Base-by-base conservation (phyloP, 2,329 filamentous ascomycete species). In the Teratosphaeria viscida region DNA sequence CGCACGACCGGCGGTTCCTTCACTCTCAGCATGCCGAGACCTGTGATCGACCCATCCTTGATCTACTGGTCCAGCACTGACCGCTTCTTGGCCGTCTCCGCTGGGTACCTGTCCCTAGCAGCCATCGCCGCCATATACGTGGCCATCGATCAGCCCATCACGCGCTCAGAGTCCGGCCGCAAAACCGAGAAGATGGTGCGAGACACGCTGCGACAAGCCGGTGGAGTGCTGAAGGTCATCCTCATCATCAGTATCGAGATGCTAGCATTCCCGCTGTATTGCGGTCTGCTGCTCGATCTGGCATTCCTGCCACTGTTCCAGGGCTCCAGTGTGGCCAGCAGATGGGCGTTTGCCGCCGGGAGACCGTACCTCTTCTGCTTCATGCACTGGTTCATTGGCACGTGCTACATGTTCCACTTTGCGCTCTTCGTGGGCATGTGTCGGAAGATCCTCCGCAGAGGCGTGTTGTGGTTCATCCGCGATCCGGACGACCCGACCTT, bases 381-480 rank as follows among this genome's bases (percentile, higher is more conserved):
- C 72, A 88, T 97, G 57, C 94, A 99, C 73, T 99, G 94, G 94
- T 99, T 99, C 70, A 87, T 96, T 59, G 94, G 94, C 55, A 99
- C 94, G 3, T 95, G 92, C 63, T 99, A 99, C 75, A 99, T 99
- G 95, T 99, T 99, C 76, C 94, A 99, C 72, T 99, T 99, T 72
- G 94, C 94, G 5, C 82, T 99, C 2, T 99, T 99, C 71, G 94
- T 99, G 19, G 95, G 92, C 59, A 97, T 99, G 92, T 99, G 94
- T 75, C 87, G 94, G 63, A 96, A 96, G 77, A 96, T 97, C 61
- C 89, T 99, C 87, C 87, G 94, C 63, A 90, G 85, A 66, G 94
- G 94, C 57, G 94, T 99, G 49, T 79, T 99, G 61, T 97, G 96
- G 77, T 99, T 99, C 73, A 99, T 99, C 68, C 85, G 94, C 63